These are phyloP conservation scores for Annulohypoxylon nitens DNA, from an alignment of 495 filamentous ascomycete genomes.

Conservation along the genomic window DNA sequence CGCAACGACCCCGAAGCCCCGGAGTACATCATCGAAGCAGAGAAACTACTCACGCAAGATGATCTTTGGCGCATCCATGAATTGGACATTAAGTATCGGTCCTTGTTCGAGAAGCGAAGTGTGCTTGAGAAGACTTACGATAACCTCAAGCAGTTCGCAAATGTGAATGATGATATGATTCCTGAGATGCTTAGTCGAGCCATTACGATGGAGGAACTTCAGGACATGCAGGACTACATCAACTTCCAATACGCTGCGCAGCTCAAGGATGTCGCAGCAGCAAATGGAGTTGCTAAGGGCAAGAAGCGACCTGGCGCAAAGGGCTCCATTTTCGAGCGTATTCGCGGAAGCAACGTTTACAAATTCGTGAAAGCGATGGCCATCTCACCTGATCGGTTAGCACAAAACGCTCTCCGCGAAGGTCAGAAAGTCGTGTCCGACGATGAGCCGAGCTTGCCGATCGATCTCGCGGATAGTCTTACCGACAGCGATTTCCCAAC, in stretches of 20 bases:
- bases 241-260: constrained; percentile 92
- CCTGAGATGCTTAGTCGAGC: constrained; percentile 84
- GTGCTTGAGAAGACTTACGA: constrained; percentile 82
- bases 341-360: constrained; percentile 82
- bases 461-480: constrained; percentile 85
- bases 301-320: constrained; percentile 82
- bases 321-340: constrained; percentile 81
- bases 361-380: constrained; percentile 89
- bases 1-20: constrained; percentile 70
- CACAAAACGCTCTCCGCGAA: constrained; percentile 83
- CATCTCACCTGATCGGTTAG: constrained; percentile 88
- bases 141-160: constrained; percentile 70
- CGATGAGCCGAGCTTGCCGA: constrained; percentile 79
- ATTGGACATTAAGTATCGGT: constrained; percentile 92
- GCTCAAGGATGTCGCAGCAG: constrained; percentile 77
- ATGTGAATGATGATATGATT: constrained; percentile 71
- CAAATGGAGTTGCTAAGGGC: constrained; percentile 67
- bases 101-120: constrained; percentile 88
- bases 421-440: constrained; percentile 84
- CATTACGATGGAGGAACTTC: constrained; percentile 88
- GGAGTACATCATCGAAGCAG: constrained; percentile 79
- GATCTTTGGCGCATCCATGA: constrained; percentile 96
- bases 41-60: constrained; percentile 90
- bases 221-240: constrained; percentile 95
- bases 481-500: constrained; percentile 80